A percentile compares a stretch with the other conserved stretches of the same genome.
Evolutionary conservation across 2,329 filamentous ascomycete genomes (phyloP).

Genomic region (Ophiocordyceps polyrhachis-furcata): DNA sequence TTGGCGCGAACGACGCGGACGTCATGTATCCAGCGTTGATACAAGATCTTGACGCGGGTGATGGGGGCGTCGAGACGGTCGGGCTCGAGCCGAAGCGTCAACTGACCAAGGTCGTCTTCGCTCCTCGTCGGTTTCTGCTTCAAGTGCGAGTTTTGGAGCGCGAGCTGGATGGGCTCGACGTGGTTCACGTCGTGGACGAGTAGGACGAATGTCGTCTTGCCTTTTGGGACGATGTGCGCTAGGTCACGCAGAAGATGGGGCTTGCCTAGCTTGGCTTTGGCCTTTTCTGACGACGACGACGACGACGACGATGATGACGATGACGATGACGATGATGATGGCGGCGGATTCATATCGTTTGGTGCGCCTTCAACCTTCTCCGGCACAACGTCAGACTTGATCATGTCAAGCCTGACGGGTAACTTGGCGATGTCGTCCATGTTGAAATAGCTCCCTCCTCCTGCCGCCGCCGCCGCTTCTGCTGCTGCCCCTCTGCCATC

Average conservation of each 20-base stretch:
- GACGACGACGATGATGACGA: conserved; percentile 4
- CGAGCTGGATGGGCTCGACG: conserved; percentile 36
- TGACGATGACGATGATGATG: background rate
- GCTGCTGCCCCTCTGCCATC: too few relatives aligned
- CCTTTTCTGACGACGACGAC: background rate
- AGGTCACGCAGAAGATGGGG: conserved; percentile 34
- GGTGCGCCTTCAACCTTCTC: conserved; percentile 2
- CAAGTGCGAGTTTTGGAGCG: conserved; percentile 32
- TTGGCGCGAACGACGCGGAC: background rate
- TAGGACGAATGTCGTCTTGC: conserved; percentile 20
- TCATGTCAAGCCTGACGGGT: conserved; percentile 14
- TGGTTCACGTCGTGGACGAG: conserved; percentile 23
- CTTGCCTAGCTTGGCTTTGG: background rate
- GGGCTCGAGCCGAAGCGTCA: conserved; percentile 33
- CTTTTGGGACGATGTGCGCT: conserved; percentile 31
- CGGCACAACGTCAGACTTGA: conserved; percentile 20
- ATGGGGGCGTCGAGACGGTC: conserved; percentile 29
- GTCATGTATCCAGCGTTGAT: background rate
- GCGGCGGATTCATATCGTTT: conserved; percentile 5
- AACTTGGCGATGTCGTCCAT: conserved; percentile 23
- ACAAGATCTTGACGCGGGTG: conserved; percentile 16
- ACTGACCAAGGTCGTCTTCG: conserved; percentile 40
- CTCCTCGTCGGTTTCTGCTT: conserved; percentile 42
- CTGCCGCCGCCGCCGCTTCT: too few relatives aligned
- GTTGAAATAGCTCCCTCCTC: conserved; percentile 26